Conservation (phyloP, 2,329 filamentous ascomycete genomes). For the Trichoderma atrobrunneum region DNA sequence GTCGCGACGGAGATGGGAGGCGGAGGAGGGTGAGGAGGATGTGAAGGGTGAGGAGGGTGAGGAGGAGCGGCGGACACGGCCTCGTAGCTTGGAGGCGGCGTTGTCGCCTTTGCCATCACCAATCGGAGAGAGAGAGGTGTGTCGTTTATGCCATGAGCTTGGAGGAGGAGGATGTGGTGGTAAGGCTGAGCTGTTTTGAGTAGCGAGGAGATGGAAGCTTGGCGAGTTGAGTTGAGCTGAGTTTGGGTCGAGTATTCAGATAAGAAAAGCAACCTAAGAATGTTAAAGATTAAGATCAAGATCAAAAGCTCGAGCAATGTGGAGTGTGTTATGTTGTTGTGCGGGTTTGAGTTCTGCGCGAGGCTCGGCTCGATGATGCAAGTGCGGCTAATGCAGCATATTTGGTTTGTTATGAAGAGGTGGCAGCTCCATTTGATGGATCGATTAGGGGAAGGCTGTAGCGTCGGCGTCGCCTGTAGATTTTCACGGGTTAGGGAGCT, state of each 20-base stretch:
- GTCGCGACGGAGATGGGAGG: conserved; percentile 15
- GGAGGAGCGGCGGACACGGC: conserved; percentile 21
- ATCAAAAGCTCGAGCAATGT: neutral
- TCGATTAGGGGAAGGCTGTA: neutral
- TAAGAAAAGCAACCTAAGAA: no score
- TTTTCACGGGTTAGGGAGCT: neutral
- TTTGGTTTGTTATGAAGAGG: neutral
- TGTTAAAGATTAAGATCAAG: neutral
- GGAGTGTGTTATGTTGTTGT: neutral
- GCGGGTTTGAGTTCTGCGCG: neutral
- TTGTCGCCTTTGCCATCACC: conserved; percentile 21
- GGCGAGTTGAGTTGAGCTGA: neutral
- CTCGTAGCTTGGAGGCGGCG: conserved; percentile 24
- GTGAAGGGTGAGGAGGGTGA: neutral
- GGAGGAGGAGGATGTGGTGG: neutral
- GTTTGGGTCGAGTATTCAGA: neutral
- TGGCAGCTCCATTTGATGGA: neutral
- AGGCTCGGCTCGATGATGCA: conserved; percentile 7
- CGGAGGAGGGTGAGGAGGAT: neutral
- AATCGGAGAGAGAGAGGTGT: neutral
- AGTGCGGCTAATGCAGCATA: neutral
- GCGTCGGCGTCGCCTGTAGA: neutral
- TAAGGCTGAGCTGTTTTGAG: neutral
- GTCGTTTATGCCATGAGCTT: conserved; percentile 25
- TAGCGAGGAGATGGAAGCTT: neutral